These are phyloP conservation scores for Pseudogymnoascus sp. DNA, from an alignment of 2,329 filamentous ascomycete species.

Conservation along the genomic window DNA sequence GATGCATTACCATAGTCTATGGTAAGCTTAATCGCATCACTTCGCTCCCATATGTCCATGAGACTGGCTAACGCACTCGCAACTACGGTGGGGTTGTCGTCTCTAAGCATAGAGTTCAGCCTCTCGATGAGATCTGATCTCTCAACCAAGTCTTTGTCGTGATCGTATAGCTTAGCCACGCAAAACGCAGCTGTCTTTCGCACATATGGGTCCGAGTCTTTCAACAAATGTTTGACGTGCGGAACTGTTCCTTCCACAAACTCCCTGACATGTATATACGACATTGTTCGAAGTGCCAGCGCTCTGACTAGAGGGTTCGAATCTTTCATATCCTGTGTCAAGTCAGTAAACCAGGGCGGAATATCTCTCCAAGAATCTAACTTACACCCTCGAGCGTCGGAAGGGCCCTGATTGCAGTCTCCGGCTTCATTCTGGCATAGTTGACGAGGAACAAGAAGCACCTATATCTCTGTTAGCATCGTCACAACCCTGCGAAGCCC, in stretches of 20 bases:
- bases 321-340: constrained; percentile 78
- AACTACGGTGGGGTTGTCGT: constrained; percentile 96
- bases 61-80: constrained; percentile 84
- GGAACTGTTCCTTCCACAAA: constrained; percentile 88
- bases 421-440: constrained; percentile 89
- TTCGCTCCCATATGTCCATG: constrained; percentile 98
- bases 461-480: constrained; percentile 46
- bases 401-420: constrained; percentile 87
- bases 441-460: constrained; percentile 97
- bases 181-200: constrained; percentile 95
- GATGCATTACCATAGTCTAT: constrained; percentile 97
- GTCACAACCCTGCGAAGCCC: not conserved
- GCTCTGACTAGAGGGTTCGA: constrained; percentile 87
- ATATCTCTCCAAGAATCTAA: not conserved
- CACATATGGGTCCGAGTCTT: constrained; percentile 88
- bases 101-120: constrained; percentile 80
- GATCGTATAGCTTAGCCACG: constrained; percentile 96
- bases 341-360: constrained; percentile 6
- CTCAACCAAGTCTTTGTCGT: constrained; percentile 86
- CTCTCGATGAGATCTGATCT: constrained; percentile 85
- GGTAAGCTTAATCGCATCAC: constrained; percentile 93
- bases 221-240: constrained; percentile 74
- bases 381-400: constrained; percentile 75
- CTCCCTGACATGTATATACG: constrained; percentile 93
- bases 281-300: constrained; percentile 87